Percentiles rank a stretch among this genome's conserved stretches.
Conservation (phyloP, 352 stramenopile species). For the Pythium phragmiticola region DNA sequence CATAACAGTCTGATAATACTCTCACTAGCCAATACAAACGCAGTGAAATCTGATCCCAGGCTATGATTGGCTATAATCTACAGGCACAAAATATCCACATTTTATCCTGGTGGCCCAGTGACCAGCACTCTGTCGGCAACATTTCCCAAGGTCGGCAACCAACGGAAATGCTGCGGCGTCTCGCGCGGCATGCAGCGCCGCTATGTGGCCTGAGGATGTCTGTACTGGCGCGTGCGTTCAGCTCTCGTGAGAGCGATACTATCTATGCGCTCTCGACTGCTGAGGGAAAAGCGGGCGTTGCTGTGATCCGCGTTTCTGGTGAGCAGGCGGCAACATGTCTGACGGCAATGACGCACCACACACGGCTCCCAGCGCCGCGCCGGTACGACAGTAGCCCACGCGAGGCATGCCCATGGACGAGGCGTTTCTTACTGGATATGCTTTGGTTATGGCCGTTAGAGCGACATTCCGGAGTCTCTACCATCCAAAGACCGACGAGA, state of each 20-base stretch:
- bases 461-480: slow-evolving; percentile 72
- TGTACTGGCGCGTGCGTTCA: slow-evolving; percentile 17
- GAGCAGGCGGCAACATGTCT: slow-evolving; percentile 66
- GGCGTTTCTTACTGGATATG: neutral
- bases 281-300: slow-evolving; percentile 80
- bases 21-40: neutral
- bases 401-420: neutral
- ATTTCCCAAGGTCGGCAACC: neutral
- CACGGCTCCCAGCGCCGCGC: slow-evolving; percentile 42
- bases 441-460: slow-evolving; percentile 25
- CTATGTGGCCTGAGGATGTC: neutral
- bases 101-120: neutral
- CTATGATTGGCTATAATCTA: slow-evolving; percentile 12
- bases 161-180: slow-evolving; percentile 9
- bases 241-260: slow-evolving; percentile 64
- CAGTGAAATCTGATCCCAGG: neutral
- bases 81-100: neutral
- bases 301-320: slow-evolving; percentile 88
- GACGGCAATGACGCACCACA: slow-evolving; percentile 45
- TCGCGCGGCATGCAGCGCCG: neutral
- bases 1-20: neutral
- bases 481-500: slow-evolving; percentile 68
- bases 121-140: slow-evolving; percentile 14
- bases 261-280: slow-evolving; percentile 92
- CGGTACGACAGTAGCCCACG: slow-evolving; percentile 33